phyloP scores from a whole-genome alignment of 2,329 filamentous ascomycete species.

The Cladophialophora psammophila region DNA sequence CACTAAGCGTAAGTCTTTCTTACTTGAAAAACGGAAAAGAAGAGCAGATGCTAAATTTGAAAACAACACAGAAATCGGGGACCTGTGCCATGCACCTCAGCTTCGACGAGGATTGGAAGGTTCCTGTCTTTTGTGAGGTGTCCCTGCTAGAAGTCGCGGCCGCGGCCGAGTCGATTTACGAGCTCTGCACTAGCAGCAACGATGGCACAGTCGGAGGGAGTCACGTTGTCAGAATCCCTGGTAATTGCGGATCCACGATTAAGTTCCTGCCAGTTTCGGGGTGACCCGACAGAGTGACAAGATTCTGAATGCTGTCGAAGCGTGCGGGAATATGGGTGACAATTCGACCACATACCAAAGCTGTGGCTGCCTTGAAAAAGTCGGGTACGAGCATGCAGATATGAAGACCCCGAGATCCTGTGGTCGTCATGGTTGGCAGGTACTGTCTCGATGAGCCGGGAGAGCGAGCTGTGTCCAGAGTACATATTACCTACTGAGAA shows the following conservation, averaged over 20 bases:
- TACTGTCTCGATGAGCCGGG: neutral
- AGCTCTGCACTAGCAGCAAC: conserved; percentile 9
- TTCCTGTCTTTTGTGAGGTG: conserved; percentile 5
- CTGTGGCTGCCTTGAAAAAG: neutral
- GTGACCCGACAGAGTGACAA: neutral
- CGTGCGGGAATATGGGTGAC: neutral
- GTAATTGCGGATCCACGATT: conserved; percentile 11
- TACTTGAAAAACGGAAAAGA: neutral
- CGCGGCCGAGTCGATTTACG: conserved; percentile 16
- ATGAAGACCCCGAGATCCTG: neutral
- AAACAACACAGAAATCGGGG: neutral
- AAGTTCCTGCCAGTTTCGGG: neutral
- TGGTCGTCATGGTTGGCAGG: neutral
- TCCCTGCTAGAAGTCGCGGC: conserved; percentile 21
- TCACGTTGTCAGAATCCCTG: conserved; percentile 13
- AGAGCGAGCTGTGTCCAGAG: neutral
- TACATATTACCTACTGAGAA: neutral
- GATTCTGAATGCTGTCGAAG: neutral
- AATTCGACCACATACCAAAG: too few relatives aligned
- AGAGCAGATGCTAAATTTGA: neutral
- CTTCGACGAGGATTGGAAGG: conserved; percentile 20
- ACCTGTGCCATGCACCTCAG: conserved; percentile 15
- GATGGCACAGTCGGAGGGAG: conserved; percentile 9
- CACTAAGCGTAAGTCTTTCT: conserved; percentile 5
- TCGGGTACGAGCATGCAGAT: neutral